Percentiles rank a stretch among this genome's conserved stretches.
Evolutionary conservation across 2,329 filamentous ascomycete genomes (phyloP).

Genomic region (Monosporascus sp.): DNA sequence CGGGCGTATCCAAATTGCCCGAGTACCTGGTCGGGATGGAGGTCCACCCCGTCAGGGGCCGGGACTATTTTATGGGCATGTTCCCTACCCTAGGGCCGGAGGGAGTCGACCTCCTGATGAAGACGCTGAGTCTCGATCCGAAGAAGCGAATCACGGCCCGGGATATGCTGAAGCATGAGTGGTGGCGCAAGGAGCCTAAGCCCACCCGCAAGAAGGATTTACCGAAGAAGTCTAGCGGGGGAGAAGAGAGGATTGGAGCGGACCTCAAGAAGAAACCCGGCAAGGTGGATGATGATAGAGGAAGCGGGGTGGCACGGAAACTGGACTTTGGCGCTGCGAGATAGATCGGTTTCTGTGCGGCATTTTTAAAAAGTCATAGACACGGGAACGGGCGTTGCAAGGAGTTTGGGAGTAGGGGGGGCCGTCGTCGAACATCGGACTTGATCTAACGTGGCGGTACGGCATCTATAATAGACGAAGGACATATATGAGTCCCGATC

Average conservation of each 20-base stretch:
- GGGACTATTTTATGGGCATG: conserved; percentile 67
- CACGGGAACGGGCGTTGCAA: conserved; percentile 14
- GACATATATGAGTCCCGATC: too few species aligned
- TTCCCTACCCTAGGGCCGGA: conserved; percentile 78
- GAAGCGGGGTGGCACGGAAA: conserved; percentile 75
- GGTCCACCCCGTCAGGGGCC: conserved; percentile 55
- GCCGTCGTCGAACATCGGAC: too few species aligned
- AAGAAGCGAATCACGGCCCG: conserved; percentile 72
- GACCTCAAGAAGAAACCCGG: conserved; percentile 77
- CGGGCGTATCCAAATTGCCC: conserved; percentile 75
- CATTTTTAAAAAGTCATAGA: neutral
- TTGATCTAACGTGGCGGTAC: too few species aligned
- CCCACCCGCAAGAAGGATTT: conserved; percentile 79
- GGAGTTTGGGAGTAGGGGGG: conserved; percentile 5
- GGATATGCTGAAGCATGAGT: conserved; percentile 74
- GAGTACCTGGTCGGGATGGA: conserved; percentile 71
- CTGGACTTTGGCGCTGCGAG: conserved; percentile 65
- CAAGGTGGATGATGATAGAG: conserved; percentile 62
- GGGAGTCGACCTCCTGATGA: conserved; percentile 84
- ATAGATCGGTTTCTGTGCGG: conserved; percentile 16
- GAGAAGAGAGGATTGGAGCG: conserved; percentile 68
- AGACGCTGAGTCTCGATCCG: conserved; percentile 83
- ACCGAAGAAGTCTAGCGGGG: conserved; percentile 67
- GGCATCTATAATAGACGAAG: too few species aligned
- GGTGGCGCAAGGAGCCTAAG: conserved; percentile 79